phyloP scores from a whole-genome alignment of 2,329 filamentous ascomycete species.

The Ceratocystis albifundus region DNA sequence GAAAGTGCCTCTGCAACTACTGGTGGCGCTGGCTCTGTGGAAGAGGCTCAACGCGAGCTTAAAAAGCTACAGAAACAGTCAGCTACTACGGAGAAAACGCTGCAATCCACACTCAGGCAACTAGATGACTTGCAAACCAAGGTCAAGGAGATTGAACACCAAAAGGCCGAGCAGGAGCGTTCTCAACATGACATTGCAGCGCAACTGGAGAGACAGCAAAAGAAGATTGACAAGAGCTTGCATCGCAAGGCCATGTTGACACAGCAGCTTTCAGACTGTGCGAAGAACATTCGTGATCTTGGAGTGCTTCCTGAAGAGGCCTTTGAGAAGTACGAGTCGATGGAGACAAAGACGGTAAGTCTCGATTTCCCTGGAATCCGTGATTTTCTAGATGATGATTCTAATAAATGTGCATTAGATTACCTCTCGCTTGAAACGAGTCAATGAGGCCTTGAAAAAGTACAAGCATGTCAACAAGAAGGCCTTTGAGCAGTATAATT shows the following conservation, averaged over 20 bases:
- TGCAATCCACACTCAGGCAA: constrained; percentile 62
- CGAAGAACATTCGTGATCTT: constrained; percentile 80
- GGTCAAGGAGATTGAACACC: constrained; percentile 44
- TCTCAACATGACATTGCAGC: constrained; percentile 63
- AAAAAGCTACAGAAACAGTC: constrained; percentile 62
- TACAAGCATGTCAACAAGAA: constrained; percentile 99
- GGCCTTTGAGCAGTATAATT: constrained; percentile 97
- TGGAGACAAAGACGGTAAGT: constrained; percentile 63
- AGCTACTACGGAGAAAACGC: constrained; percentile 53
- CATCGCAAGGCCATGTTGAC: constrained; percentile 74
- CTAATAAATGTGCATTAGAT: constrained; percentile 34
- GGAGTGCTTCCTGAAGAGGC: constrained; percentile 90
- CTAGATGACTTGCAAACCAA: constrained; percentile 45
- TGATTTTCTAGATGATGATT: neutral
- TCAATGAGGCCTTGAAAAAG: constrained; percentile 87
- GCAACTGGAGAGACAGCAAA: constrained; percentile 74
- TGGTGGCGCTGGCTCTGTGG: constrained; percentile 44
- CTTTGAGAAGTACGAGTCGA: constrained; percentile 78
- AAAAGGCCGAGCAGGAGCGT: constrained; percentile 54
- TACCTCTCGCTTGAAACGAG: constrained; percentile 66
- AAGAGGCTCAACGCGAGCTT: constrained; percentile 69
- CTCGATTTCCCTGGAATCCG: neutral
- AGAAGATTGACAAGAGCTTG: constrained; percentile 81
- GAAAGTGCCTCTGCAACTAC: constrained; percentile 41
- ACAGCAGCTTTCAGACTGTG: constrained; percentile 66